Percentiles rank a stretch among this genome's conserved stretches.
Evolutionary conservation across 176 grass and related monocot genomes (phyloP).

Genomic region (Avena sativa): DNA sequence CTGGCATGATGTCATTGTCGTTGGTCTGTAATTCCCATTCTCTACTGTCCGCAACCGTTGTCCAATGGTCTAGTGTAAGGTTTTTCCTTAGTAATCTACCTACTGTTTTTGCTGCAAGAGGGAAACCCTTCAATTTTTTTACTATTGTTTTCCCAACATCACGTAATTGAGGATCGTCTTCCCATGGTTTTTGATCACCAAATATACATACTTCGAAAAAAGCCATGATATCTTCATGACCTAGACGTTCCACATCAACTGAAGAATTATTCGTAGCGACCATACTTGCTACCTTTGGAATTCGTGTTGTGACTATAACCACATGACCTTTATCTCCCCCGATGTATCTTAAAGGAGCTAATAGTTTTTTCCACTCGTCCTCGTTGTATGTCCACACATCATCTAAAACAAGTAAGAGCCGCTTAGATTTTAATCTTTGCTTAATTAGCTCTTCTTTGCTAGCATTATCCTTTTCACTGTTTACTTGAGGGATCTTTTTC

Average conservation of each 20-base stretch:
- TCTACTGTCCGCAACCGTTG: neutral
- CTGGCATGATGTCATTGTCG: constrained; percentile 42
- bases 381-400: constrained; percentile 3
- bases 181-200: neutral
- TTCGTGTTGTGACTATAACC: constrained; percentile 40
- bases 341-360: neutral
- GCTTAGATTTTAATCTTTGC: neutral
- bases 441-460: neutral
- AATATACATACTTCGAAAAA: constrained; percentile 15
- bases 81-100: neutral
- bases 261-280: neutral
- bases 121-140: constrained; percentile 20
- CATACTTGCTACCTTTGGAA: neutral
- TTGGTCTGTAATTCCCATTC: constrained; percentile 13
- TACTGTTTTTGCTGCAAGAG: constrained; percentile 36
- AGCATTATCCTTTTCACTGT: neutral
- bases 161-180: neutral
- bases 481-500: fast-evolving
- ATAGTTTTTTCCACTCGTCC: constrained; percentile 11
- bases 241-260: neutral
- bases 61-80: neutral
- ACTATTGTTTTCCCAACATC: neutral
- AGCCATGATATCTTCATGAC: neutral
- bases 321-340: constrained; percentile 2
- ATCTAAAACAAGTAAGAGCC: constrained; percentile 41